Base-by-base conservation (phyloP, 257 asterid species). In the Cynanchum wilfordii region DNA sequence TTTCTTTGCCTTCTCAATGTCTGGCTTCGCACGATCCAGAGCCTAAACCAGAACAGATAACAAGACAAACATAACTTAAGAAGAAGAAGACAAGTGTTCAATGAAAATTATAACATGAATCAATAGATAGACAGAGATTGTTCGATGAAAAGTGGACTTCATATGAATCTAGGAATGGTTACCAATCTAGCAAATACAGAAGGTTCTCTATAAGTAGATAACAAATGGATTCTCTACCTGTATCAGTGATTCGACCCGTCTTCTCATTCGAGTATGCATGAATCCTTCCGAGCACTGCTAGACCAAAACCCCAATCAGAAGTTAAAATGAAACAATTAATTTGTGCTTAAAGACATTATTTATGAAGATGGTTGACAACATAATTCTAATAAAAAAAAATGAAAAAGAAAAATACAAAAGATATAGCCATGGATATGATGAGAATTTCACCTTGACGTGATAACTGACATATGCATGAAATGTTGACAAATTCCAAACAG, bases 181-280 rank as follows among this genome's bases (percentile, higher is more conserved):
- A 9, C 2, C 6, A 62, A 59, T 59, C 66, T 27, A 74, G 42
- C 19, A 27, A 57, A 62, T n/a, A 22, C 17, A 58, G 17, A 49
- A 72, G 33, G 19, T 11, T 19, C 20, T 42, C 22, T n/a, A 33
- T 25, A 69, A 33, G 27, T 27, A 16, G 55, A 45, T 12, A 66
- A 50, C 19, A 66, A 25, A 72, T 9, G 38, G 1, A 67, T 69
- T 45, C 62, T 82, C 73, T 77, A 91, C 98, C 94, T 86, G 90
- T 86, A 93, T 93, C 76, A 89, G 74, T 60, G 97, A 87, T 73
- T 94, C 97, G 70, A 94, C 98, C 69, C 94, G 91, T 29, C 97
- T 94, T 81, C 98, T 87, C 98, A 94, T 91, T 79, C 98, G 88
- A 64, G 98, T 91, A 76, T 94, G 98, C 98, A 91, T 91, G 88